Evolutionary conservation across 2,329 filamentous ascomycete species (phyloP).

Genomic region (Cyphellophora europaea): DNA sequence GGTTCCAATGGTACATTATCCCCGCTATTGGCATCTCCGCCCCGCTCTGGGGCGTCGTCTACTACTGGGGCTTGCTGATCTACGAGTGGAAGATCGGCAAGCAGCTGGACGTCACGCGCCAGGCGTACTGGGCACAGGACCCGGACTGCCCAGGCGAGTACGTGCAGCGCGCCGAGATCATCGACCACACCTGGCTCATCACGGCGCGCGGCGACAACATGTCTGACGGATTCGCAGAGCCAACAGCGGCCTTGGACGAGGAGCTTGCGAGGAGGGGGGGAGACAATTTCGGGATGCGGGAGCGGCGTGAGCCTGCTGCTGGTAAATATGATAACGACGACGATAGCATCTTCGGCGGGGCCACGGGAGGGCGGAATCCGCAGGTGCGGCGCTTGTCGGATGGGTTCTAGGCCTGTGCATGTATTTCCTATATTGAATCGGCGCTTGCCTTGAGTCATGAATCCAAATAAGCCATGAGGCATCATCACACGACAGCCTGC

Average conservation of each 20-base stretch:
- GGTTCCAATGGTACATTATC: slow-evolving; percentile 5
- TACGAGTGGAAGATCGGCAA: slow-evolving; percentile 3
- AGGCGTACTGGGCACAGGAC: slow-evolving; percentile 4
- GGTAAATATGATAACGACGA: background rate
- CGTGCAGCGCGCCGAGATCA: slow-evolving; percentile 4
- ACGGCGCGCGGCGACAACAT: background rate
- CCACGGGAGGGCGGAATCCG: too few relatives aligned
- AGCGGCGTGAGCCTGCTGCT: background rate
- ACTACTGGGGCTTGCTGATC: slow-evolving; percentile 5
- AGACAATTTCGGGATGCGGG: background rate
- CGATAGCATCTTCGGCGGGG: background rate
- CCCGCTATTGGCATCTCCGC: slow-evolving; percentile 5
- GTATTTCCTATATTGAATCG: too few relatives aligned
- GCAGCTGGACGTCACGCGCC: slow-evolving; percentile 4
- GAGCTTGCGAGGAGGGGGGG: too few relatives aligned
- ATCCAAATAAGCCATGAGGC: too few relatives aligned
- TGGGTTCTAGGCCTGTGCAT: too few relatives aligned
- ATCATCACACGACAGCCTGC: too few relatives aligned
- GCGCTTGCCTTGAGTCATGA: too few relatives aligned
- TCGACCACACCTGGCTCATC: slow-evolving; percentile 6
- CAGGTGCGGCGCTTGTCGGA: too few relatives aligned
- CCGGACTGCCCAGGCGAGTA: slow-evolving; percentile 6
- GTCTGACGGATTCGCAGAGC: background rate
- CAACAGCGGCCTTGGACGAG: too few relatives aligned
- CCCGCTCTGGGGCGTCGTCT: slow-evolving; percentile 6